These are phyloP conservation scores for Solanum paucissectum DNA, from an alignment of 257 asterid genomes.

Conservation along the genomic window DNA sequence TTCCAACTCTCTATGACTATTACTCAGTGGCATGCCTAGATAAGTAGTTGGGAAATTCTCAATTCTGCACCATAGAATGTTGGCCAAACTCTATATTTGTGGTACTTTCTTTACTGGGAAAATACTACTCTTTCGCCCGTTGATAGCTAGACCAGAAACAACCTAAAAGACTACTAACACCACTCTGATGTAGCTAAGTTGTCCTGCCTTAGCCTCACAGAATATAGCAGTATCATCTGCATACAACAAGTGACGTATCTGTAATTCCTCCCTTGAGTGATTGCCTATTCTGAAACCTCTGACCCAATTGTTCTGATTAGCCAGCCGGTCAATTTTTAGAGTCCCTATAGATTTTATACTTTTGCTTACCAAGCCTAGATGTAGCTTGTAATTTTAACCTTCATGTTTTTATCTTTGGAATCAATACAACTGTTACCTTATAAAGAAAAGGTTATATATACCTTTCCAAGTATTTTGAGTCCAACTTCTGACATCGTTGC, in stretches of 20 bases:
- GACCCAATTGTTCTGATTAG: not conserved
- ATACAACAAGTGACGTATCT: not conserved
- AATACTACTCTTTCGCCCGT: not conserved
- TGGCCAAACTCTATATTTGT: not conserved
- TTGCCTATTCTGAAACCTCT: not conserved
- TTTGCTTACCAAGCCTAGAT: not conserved
- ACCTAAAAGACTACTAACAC: not conserved
- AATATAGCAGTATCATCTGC: not conserved
- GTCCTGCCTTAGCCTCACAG: not conserved
- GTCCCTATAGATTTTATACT: not conserved
- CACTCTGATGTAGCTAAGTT: not conserved
- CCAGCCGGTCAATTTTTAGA: not conserved
- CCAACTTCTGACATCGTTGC: not conserved
- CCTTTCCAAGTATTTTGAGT: not conserved
- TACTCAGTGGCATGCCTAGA: not conserved
- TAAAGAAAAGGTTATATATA: not conserved
- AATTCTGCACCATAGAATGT: not conserved
- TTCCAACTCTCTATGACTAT: not conserved
- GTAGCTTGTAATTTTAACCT: not conserved
- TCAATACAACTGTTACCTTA: not conserved
- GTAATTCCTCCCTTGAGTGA: not conserved
- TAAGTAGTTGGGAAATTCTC: not conserved
- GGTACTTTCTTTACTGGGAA: not conserved
- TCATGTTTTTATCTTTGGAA: not conserved
- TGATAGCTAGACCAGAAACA: not conserved